These are phyloP conservation scores for Salix purpurea DNA, from an alignment of 345 rosid species.

Conservation along the genomic window DNA sequence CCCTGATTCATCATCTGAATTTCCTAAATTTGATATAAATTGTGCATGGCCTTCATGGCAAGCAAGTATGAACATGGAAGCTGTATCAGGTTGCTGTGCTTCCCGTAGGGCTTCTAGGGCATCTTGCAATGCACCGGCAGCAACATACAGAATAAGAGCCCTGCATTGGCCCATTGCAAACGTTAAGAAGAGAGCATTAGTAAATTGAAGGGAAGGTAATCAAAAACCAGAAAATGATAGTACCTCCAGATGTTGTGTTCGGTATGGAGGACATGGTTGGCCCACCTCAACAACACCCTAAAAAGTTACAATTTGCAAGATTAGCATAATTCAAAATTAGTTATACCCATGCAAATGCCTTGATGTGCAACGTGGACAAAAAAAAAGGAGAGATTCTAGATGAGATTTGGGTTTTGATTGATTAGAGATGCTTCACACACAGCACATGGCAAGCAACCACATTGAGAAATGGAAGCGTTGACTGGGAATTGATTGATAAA, in stretches of 20 bases:
- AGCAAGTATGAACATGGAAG: conserved; percentile 91
- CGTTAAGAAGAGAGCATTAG: conserved; percentile 5
- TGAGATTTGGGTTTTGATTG: background rate
- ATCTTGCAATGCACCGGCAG: conserved; percentile 86
- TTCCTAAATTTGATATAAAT: conserved; percentile 33
- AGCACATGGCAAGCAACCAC: background rate
- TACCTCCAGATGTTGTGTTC: conserved; percentile 98
- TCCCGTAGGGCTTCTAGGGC: conserved; percentile 82
- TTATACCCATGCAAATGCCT: background rate
- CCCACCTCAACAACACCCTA: conserved; percentile 95
- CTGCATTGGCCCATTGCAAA: conserved; percentile 34
- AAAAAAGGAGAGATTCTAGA: no score
- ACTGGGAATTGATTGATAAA: background rate
- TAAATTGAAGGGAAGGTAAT: background rate
- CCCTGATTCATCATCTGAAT: conserved; percentile 43
- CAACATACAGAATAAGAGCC: conserved; percentile 83
- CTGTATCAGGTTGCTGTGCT: conserved; percentile 81
- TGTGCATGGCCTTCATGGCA: conserved; percentile 71
- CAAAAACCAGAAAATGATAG: background rate
- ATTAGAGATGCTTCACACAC: background rate
- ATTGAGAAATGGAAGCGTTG: background rate
- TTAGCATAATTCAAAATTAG: background rate
- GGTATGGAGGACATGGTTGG: conserved; percentile 63
- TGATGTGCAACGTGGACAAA: background rate
- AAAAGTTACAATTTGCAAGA: conserved; percentile 1